phyloP scores from a whole-genome alignment of 495 filamentous ascomycete species.

The Pseudomonodictys pantanalensis region DNA sequence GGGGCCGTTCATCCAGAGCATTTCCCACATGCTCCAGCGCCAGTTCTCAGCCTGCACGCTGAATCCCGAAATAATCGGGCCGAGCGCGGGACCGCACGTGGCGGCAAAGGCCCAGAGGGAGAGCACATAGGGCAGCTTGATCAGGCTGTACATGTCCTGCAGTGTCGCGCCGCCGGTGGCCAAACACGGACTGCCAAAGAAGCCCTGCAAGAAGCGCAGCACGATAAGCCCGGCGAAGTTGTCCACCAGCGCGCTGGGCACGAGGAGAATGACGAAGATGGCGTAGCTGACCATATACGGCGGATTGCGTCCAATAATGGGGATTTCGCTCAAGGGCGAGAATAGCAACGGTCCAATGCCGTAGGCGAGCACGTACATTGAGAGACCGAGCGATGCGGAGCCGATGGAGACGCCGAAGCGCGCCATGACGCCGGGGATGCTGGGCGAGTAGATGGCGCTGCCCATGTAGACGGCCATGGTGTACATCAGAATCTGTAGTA shows the following conservation, averaged over 20 bases:
- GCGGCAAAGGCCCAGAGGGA: slow-evolving; percentile 53
- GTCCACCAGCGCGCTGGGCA: slow-evolving; percentile 49
- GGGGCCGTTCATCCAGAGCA: slow-evolving; percentile 50
- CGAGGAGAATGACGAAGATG: slow-evolving; percentile 51
- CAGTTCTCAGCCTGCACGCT: slow-evolving; percentile 53
- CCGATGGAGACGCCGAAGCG: slow-evolving; percentile 45
- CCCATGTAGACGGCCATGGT: slow-evolving; percentile 52
- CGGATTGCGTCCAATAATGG: slow-evolving; percentile 47
- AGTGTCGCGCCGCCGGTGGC: slow-evolving; percentile 57
- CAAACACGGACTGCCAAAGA: slow-evolving; percentile 53
- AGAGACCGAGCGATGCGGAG: slow-evolving; percentile 49
- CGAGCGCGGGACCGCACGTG: slow-evolving; percentile 52
- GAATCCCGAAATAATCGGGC: slow-evolving; percentile 63
- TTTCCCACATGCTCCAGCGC: slow-evolving; percentile 45
- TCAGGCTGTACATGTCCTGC: slow-evolving; percentile 52
- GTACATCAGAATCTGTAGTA: slow-evolving; percentile 43
- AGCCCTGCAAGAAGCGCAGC: slow-evolving; percentile 54
- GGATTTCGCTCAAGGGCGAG: slow-evolving; percentile 49
- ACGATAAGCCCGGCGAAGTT: slow-evolving; percentile 52
- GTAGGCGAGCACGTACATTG: slow-evolving; percentile 55
- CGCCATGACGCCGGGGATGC: slow-evolving; percentile 40
- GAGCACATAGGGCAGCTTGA: slow-evolving; percentile 54
- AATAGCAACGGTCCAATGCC: slow-evolving; percentile 49
- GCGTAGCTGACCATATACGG: slow-evolving; percentile 47
- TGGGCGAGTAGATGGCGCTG: slow-evolving; percentile 51